Percentiles rank a stretch among this genome's conserved stretches.
These are phyloP conservation scores for Castanea sativa DNA, from an alignment of 306 rosid genomes.

Conservation along the genomic window DNA sequence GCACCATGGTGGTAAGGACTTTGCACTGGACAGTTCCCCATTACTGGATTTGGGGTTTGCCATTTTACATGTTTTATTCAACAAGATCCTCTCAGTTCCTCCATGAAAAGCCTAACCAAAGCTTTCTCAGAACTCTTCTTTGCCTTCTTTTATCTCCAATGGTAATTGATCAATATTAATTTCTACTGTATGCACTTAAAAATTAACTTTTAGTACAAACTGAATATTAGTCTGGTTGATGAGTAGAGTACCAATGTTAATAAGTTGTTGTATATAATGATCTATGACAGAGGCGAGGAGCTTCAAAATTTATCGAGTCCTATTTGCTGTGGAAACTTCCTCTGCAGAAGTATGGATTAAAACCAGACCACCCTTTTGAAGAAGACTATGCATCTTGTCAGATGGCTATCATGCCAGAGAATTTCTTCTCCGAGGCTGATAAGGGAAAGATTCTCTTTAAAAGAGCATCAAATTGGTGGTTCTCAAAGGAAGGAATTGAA, in stretches of 20 bases:
- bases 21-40: slow-evolving; percentile 80
- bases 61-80: slow-evolving; percentile 54
- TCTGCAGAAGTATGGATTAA: slow-evolving; percentile 66
- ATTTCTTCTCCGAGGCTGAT: slow-evolving; percentile 72
- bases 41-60: slow-evolving; percentile 85
- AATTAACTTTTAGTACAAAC: not conserved
- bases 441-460: slow-evolving; percentile 66
- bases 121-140: slow-evolving; percentile 49
- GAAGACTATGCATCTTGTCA: slow-evolving; percentile 88
- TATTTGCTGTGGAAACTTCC: slow-evolving; percentile 68
- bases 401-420: slow-evolving; percentile 72
- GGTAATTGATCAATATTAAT: slow-evolving; percentile 35
- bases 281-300: slow-evolving; percentile 47
- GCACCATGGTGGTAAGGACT: slow-evolving; percentile 76
- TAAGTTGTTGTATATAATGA: slow-evolving; percentile 21
- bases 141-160: slow-evolving; percentile 56
- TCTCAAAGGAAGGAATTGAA: slow-evolving; percentile 60
- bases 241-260: slow-evolving; percentile 14
- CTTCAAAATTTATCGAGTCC: slow-evolving; percentile 72
- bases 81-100: slow-evolving; percentile 45
- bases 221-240: not conserved
- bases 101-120: slow-evolving; percentile 53
- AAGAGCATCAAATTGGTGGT: slow-evolving; percentile 69
- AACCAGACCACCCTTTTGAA: slow-evolving; percentile 68
- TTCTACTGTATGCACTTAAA: not conserved